phyloP scores from a whole-genome alignment of 225 moss, liverwort and hornwort genomes.

The Takakia lepidozioides region DNA sequence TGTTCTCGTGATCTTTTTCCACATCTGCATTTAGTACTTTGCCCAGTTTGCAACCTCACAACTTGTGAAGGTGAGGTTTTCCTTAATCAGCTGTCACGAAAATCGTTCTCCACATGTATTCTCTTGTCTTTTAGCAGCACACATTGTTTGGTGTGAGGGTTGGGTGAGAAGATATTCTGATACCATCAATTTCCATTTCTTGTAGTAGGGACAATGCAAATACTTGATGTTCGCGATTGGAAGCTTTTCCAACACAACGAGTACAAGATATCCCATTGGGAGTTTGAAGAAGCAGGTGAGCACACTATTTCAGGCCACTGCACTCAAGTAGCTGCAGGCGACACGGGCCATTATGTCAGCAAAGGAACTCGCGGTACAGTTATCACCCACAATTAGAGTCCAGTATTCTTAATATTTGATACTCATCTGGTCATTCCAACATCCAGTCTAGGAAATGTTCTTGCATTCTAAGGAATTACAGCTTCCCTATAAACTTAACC shows the following conservation, averaged over 20 bases:
- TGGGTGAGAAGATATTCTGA: too few species aligned
- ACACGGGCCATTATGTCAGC: slow-evolving; percentile 29
- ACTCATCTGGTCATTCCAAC: too few species aligned
- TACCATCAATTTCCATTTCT: too few species aligned
- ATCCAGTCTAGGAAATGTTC: too few species aligned
- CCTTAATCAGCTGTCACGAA: not conserved
- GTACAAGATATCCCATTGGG: slow-evolving; percentile 48
- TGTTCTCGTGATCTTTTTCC: slow-evolving; percentile 7
- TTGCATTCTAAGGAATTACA: too few species aligned
- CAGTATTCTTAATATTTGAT: too few species aligned
- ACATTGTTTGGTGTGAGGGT: too few species aligned
- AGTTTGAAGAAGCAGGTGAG: slow-evolving; percentile 47
- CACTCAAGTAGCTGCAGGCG: slow-evolving; percentile 68
- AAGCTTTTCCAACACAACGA: slow-evolving; percentile 63
- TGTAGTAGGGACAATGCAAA: slow-evolving; percentile 99
- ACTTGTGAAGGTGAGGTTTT: slow-evolving; percentile 62
- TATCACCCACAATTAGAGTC: not conserved
- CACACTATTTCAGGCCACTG: slow-evolving; percentile 33
- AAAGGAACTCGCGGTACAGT: slow-evolving; percentile 42
- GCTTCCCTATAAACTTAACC: too few species aligned
- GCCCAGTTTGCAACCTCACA: slow-evolving; percentile 68
- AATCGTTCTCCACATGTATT: too few species aligned
- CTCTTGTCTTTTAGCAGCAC: too few species aligned
- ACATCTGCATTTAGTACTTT: slow-evolving; percentile 89
- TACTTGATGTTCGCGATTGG: slow-evolving; percentile 86